Base-by-base conservation (phyloP, 345 rosid genomes). In the Punica granatum region DNA sequence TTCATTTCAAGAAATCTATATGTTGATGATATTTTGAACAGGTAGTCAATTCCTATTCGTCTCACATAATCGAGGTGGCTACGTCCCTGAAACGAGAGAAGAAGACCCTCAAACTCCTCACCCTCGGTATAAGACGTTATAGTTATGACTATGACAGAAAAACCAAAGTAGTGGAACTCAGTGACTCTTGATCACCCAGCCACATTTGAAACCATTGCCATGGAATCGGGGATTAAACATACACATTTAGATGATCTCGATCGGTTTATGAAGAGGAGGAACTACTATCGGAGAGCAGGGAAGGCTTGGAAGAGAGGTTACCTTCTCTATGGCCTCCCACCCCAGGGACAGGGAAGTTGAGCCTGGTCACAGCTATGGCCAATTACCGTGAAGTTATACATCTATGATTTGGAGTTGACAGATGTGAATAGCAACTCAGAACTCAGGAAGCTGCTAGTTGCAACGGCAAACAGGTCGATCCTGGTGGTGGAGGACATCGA, bases 291-390 rank as follows among this genome's bases (percentile, higher is more conserved):
- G 69, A 83, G 78, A 37, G 89, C 86, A 0, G 94, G 97, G 15
- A 86, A 83, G 77, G 90, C 92, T 36, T 88, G 92, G 94, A 90
- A 90, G 72, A 82, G 95, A 74, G 95, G 92, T 15, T 88, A 90
- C 67, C 79, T 88, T 75, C 70, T 86, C 66, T 82, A 88, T 41
- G 91, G 92, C 1, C 90, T 94, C 2, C 89, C 92, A 0, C 97
- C 2, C 89, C 92, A 0, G 94, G 97, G 21, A 84, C 97, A 0
- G 92, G 94, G 19, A 88, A 90, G 67, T 85, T 94, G 18, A 88
- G 97, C 77, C 70, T 90, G 73, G 78, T 90, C 7, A 94, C 92
- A 12, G 92, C 93, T 23, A 88, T 90, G 86, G 97, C 93, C 1
- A 88, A 90, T 70, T 76, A 83, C 72, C 74, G n/a, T 88, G 69